Base-by-base conservation (phyloP, 768 basidiomycete genomes). In the Guyanaporus albipodus region DNA sequence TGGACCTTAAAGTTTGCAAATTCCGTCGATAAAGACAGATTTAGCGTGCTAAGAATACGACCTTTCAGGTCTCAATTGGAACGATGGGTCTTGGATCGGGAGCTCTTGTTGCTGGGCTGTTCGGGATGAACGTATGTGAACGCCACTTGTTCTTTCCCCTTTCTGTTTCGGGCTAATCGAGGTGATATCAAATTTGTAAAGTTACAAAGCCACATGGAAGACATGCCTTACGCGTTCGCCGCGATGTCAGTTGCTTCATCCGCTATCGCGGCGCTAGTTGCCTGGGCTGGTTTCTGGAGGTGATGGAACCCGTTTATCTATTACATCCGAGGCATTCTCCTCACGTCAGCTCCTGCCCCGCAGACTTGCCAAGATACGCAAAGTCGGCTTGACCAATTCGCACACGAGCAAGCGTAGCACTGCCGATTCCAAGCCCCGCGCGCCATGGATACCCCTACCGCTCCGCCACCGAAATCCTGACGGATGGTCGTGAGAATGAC, bases 51-150 rank as follows among this genome's bases (percentile, higher is more conserved):
- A n/a, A n/a, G n/a, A n/a, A n/a, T 14, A 53, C 11, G 44, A 46
- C 34, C 35, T 24, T 24, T 42, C 48, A 88, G 85, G 82, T 96
- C 11, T 94, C 92, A n/a, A 97, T 98, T 48, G 80, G 81, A 28
- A 98, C 95, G 0, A 82, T 97, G 70, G 95, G 95, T 0, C 77
- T 98, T 48, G 94, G 94, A 10, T 78, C 83, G 23, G 93, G 94
- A 3, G 91, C 94, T 14, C 73, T 97, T 28, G 70, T 95, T 7
- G 92, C 92, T 38, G 93, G 94, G 6, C 61, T 96, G 4, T 95
- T 97, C 57, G 94, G 94, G 14, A 97, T 97, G 94, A 97, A 96
- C 66, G 92, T 94, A 61, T 60, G 89, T 70, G 54, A 47, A 43
- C n/a, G 26, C 36, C 15, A 41, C 35, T 14, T 23, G 17, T 36